Conservation (phyloP, 1,284 basidiomycete genomes). For the Malassezia slooffiae region DNA sequence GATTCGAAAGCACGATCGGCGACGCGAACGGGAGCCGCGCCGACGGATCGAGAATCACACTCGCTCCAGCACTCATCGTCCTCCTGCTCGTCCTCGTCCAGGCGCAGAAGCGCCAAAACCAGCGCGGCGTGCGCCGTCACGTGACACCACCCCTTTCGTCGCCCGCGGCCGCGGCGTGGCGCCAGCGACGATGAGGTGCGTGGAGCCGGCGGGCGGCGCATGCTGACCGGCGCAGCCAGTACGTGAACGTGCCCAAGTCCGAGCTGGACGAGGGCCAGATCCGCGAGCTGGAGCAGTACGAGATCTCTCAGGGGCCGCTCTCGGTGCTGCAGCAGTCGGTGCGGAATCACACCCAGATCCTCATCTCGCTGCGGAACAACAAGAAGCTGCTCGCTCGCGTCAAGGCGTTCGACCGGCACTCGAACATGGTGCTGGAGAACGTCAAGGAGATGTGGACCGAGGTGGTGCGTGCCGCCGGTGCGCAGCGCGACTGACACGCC, state of each 20-base stretch:
- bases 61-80: slow-evolving; percentile 4
- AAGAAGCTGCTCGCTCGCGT: slow-evolving; percentile 94
- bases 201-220: neutral
- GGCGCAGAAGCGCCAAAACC: neutral
- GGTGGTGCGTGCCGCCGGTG: slow-evolving; percentile 47
- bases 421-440: slow-evolving; percentile 68
- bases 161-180: neutral
- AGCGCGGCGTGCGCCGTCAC: neutral
- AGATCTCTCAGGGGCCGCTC: slow-evolving; percentile 59
- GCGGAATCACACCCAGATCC: slow-evolving; percentile 90
- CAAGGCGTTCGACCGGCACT: slow-evolving; percentile 97
- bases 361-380: slow-evolving; percentile 95
- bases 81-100: too few relatives aligned
- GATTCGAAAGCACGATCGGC: slow-evolving; percentile 13
- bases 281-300: slow-evolving; percentile 65
- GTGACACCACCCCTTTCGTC: neutral
- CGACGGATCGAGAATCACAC: slow-evolving; percentile 13
- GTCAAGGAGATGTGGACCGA: slow-evolving; percentile 87
- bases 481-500: neutral
- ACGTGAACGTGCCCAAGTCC: slow-evolving; percentile 88
- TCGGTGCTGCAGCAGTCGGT: slow-evolving; percentile 98
- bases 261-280: slow-evolving; percentile 95
- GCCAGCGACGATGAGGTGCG: slow-evolving; percentile 4
- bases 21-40: slow-evolving; percentile 13
- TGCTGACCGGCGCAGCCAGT: slow-evolving; percentile 60